These are phyloP conservation scores for Exophiala sp. DNA, from an alignment of 2,329 filamentous ascomycete species.

Conservation along the genomic window DNA sequence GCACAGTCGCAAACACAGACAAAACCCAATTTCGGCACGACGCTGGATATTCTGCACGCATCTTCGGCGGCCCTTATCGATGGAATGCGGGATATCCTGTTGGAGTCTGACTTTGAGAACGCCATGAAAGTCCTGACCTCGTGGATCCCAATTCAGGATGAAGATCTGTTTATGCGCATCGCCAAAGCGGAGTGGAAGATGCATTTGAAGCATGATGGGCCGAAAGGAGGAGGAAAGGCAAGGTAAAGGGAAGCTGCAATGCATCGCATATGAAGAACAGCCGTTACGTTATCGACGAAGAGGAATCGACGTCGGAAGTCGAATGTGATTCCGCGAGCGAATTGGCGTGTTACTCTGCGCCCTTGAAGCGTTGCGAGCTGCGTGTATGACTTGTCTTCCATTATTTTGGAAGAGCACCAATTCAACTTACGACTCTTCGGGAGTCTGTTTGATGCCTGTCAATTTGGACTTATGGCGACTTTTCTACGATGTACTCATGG, in stretches of 20 bases:
- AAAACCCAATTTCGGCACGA: constrained; percentile 50
- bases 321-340: too few species aligned
- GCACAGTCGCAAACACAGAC: neutral
- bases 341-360: too few species aligned
- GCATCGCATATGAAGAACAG: neutral
- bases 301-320: too few species aligned
- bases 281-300: too few species aligned
- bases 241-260: too few species aligned
- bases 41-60: constrained; percentile 85
- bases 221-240: neutral
- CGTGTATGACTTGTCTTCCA: too few species aligned
- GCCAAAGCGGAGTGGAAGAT: constrained; percentile 82
- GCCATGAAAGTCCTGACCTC: constrained; percentile 95
- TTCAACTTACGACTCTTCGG: too few species aligned
- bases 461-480: too few species aligned
- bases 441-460: too few species aligned
- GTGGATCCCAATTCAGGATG: constrained; percentile 90
- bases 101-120: constrained; percentile 95
- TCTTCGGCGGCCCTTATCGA: constrained; percentile 86
- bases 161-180: constrained; percentile 88
- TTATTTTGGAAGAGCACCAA: too few species aligned
- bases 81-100: constrained; percentile 78
- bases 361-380: too few species aligned
- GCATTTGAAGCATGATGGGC: constrained; percentile 47
- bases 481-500: too few species aligned